phyloP scores from a whole-genome alignment of 352 stramenopile genomes.

The Phytophthora meadii region DNA sequence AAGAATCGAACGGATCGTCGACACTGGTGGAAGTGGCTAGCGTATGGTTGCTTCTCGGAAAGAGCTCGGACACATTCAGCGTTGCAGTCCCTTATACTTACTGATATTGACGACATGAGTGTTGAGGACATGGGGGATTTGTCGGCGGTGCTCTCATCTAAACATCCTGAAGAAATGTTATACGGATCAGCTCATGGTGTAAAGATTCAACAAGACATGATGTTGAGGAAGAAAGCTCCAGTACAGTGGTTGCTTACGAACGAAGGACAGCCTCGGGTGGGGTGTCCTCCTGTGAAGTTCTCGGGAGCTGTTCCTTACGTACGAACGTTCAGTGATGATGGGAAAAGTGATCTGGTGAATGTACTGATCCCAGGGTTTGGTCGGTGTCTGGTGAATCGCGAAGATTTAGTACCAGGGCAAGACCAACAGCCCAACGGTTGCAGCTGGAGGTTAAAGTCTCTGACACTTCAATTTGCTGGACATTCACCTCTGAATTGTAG shows the following conservation, averaged over 20 bases:
- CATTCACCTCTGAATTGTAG: neutral
- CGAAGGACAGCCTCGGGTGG: neutral
- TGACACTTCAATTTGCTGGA: slow-evolving; percentile 15
- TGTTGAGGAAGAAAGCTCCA: slow-evolving; percentile 12
- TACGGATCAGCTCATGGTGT: slow-evolving; percentile 4
- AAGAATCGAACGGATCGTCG: neutral
- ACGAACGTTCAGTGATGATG: slow-evolving; percentile 13
- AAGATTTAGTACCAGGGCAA: slow-evolving; percentile 4
- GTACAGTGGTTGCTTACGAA: slow-evolving; percentile 5
- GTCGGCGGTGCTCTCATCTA: slow-evolving; percentile 5
- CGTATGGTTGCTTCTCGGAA: slow-evolving; percentile 28
- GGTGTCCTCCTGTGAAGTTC: slow-evolving; percentile 3
- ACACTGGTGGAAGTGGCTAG: slow-evolving; percentile 27
- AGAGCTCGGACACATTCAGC: slow-evolving; percentile 14
- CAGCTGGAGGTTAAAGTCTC: slow-evolving; percentile 4
- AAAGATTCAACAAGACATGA: slow-evolving; percentile 1
- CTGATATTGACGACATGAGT: slow-evolving; percentile 11
- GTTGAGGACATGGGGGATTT: slow-evolving; percentile 10
- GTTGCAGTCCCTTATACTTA: slow-evolving; percentile 12
- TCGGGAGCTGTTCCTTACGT: slow-evolving; percentile 10
- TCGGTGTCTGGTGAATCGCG: slow-evolving; percentile 11
- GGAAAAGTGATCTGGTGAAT: slow-evolving; percentile 15
- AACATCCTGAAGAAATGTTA: slow-evolving; percentile 24
- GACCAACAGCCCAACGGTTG: neutral
- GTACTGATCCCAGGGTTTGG: slow-evolving; percentile 22